phyloP scores from a whole-genome alignment of 805 yeast genomes.

The Barnettozyma populi region DNA sequence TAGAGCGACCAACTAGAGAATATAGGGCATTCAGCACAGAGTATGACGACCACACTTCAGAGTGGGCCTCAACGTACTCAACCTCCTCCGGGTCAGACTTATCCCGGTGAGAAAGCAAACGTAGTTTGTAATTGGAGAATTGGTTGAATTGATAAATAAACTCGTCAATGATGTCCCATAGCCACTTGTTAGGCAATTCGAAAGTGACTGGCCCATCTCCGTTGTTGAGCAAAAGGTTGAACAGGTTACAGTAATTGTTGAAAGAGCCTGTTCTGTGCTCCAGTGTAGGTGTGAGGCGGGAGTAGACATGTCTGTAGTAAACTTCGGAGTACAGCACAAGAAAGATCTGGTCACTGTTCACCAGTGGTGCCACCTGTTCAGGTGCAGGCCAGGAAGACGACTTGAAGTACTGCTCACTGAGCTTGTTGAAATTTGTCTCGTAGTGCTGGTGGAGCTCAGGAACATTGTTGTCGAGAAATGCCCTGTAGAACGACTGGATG shows the following conservation, averaged over 20 bases:
- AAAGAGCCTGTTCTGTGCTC: slow-evolving; percentile 42
- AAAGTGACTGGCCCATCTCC: slow-evolving; percentile 39
- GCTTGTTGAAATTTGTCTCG: slow-evolving; percentile 38
- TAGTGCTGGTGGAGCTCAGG: slow-evolving; percentile 40
- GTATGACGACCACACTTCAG: slow-evolving; percentile 42
- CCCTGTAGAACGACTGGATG: slow-evolving; percentile 38
- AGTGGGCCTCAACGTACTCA: slow-evolving; percentile 32
- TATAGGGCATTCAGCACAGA: slow-evolving; percentile 44
- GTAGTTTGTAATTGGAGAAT: slow-evolving; percentile 37
- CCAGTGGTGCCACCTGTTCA: slow-evolving; percentile 37
- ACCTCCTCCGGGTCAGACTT: slow-evolving; percentile 29
- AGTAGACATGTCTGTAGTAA: slow-evolving; percentile 45
- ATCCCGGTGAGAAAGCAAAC: slow-evolving; percentile 27
- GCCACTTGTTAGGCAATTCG: slow-evolving; percentile 44
- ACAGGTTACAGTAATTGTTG: slow-evolving; percentile 44
- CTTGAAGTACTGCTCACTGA: slow-evolving; percentile 40
- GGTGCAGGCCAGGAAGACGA: slow-evolving; percentile 43
- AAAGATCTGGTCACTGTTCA: slow-evolving; percentile 39
- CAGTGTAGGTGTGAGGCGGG: slow-evolving; percentile 36
- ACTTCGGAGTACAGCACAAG: slow-evolving; percentile 42
- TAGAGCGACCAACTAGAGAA: slow-evolving; percentile 37
- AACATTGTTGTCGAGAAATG: slow-evolving; percentile 37
- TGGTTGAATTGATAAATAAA: slow-evolving; percentile 46
- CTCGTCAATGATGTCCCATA: slow-evolving; percentile 49
- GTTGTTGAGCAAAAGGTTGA: slow-evolving; percentile 39